Percentiles rank a stretch among this genome's conserved stretches.
These are phyloP conservation scores for Mallotus nudiflorus DNA, from an alignment of 345 rosid species.

Conservation along the genomic window DNA sequence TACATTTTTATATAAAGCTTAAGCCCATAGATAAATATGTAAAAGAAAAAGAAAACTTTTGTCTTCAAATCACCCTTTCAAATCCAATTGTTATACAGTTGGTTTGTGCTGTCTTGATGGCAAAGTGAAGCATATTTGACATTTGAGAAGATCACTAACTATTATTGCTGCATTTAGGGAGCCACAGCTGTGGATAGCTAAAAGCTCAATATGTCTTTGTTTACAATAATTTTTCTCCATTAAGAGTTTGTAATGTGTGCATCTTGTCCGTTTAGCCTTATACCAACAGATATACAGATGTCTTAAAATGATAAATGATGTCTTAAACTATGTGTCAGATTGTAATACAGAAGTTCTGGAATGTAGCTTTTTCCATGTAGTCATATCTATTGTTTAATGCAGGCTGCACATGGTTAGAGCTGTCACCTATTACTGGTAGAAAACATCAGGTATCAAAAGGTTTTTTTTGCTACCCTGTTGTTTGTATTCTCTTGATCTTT, in stretches of 20 bases:
- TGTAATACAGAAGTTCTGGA: neutral
- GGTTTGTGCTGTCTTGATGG: too few relatives aligned
- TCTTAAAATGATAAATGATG: neutral
- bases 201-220: too few relatives aligned
- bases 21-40: neutral
- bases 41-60: neutral
- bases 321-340: neutral
- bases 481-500: neutral
- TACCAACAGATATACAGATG: neutral
- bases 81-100: too few relatives aligned
- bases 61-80: neutral
- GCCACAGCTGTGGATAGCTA: too few relatives aligned
- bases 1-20: neutral
- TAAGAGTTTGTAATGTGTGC: neutral
- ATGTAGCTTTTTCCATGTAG: neutral
- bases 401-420: conserved; percentile 93
- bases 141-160: too few relatives aligned
- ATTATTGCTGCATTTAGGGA: too few relatives aligned
- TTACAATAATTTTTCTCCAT: too few relatives aligned
- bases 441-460: conserved; percentile 75
- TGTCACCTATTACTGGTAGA: conserved; percentile 88
- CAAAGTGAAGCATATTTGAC: too few relatives aligned
- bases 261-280: neutral
- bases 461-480: neutral
- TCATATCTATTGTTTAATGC: conserved; percentile 20